Base-by-base conservation (phyloP, 306 rosid species). In the Pterocarpus santalinus region DNA sequence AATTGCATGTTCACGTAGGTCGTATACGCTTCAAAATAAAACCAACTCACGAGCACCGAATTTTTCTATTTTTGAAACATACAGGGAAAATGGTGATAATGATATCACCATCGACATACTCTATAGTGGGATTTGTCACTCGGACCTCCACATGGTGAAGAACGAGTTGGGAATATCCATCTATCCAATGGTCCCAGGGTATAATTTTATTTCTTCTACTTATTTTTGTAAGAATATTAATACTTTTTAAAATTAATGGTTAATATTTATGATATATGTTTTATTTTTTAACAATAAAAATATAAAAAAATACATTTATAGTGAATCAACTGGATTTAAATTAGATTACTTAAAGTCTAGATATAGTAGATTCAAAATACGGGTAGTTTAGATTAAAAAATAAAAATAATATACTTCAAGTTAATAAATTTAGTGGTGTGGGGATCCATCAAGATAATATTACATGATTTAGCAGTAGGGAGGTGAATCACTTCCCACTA, bases 171-270 rank as follows among this genome's bases (percentile, higher is more conserved):
- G 89, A 53, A 0, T 5, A 1, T 71, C 91, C 34, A 46, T 30
- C 53, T 85, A 88, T 73, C 91, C 91, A 30, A 32, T 88, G 32
- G 83, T 88, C 33, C 85, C 89, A 3, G 87, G 91, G 91, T 88
- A 87, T 57, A n/a, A 44, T 44, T 60, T 35, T 60, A 58, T 61
- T 36, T 57, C 30, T 52, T 55, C 73, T 61, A 32, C 41, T 33
- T 62, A 47, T 9, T 12, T 12, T 47, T 47, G 14, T 11, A 47
- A 9, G 15, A 47, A 47, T 47, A 47, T 47, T 47, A 10, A 47
- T 10, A 9, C 53, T 9, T 43, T 43, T 2, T 2, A 43, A 1
- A 47, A 47, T 1, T 2, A 1, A 47, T 2, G 3, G 53, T 47
- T 47, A 47, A 9, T 47, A 22, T 22, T 22, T 22, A 1, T 22